Conservation (phyloP, 345 rosid genomes). For the Excoecaria agallocha region DNA sequence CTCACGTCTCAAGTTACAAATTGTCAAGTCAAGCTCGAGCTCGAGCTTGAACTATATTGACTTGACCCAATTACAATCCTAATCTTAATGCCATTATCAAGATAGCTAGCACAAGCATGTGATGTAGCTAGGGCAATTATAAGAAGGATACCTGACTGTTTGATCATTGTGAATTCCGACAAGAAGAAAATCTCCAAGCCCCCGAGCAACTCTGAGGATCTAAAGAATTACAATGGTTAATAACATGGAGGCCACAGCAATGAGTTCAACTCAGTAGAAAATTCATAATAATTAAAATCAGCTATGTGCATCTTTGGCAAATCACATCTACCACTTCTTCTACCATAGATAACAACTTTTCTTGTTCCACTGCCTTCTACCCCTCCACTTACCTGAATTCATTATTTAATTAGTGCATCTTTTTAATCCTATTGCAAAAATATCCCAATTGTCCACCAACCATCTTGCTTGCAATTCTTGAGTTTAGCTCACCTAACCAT, state of each 20-base stretch:
- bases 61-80: neutral
- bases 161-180: constrained; percentile 73
- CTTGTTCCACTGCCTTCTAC: neutral
- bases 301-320: neutral
- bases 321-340: neutral
- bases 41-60: neutral
- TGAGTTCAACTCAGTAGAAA: neutral
- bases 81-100: neutral
- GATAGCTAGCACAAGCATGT: neutral
- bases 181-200: constrained; percentile 76
- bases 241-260: neutral
- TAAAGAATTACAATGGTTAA: neutral
- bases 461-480: neutral
- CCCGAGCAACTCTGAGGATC: constrained; percentile 67
- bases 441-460: neutral
- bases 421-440: neutral
- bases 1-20: too few species aligned
- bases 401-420: neutral
- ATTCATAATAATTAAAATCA: neutral
- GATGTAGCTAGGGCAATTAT: neutral
- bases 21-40: neutral
- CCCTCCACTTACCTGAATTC: neutral
- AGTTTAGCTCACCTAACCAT: neutral
- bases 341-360: neutral
- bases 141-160: constrained; percentile 50